Evolutionary conservation across 495 filamentous ascomycete genomes (phyloP).

Genomic region (Penicillium subrubescens): DNA sequence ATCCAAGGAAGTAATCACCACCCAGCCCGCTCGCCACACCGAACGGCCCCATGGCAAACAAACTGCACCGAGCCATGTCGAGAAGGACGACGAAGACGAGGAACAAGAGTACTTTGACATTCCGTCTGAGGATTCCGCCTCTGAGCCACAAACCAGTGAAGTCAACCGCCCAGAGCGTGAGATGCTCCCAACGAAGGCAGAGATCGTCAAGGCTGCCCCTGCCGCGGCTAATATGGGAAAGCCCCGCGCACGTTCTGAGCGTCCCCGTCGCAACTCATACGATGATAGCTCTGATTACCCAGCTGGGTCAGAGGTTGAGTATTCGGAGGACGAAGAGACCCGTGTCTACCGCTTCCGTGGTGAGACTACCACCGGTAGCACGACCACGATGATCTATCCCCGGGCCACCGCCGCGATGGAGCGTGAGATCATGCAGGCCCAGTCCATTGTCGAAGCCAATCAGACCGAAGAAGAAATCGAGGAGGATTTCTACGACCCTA

Average conservation of each 20-base stretch:
- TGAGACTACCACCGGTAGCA: conserved; percentile 78
- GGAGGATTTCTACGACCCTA: conserved; percentile 91
- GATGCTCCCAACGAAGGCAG: background rate
- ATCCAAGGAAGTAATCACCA: conserved; percentile 41
- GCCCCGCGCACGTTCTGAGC: background rate
- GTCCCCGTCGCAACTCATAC: background rate
- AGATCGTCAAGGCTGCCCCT: conserved; percentile 9
- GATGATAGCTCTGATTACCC: background rate
- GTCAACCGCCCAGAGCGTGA: background rate
- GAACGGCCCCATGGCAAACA: conserved; percentile 17
- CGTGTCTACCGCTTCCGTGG: conserved; percentile 72
- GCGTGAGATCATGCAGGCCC: conserved; percentile 71
- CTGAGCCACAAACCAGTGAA: background rate
- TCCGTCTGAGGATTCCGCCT: background rate
- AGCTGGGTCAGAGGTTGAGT: conserved; percentile 60
- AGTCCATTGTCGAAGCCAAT: conserved; percentile 62
- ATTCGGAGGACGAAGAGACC: conserved; percentile 77
- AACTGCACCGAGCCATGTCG: conserved; percentile 3
- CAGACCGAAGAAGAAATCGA: conserved; percentile 67
- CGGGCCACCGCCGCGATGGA: conserved; percentile 31
- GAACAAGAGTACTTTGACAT: conserved; percentile 2
- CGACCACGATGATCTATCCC: conserved; percentile 73
- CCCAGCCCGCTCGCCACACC: conserved; percentile 19
- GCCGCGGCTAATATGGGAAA: background rate
- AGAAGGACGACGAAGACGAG: background rate